Evolutionary conservation across 2,329 filamentous ascomycete genomes (phyloP).

Genomic region (Pseudopyricularia cyperi): DNA sequence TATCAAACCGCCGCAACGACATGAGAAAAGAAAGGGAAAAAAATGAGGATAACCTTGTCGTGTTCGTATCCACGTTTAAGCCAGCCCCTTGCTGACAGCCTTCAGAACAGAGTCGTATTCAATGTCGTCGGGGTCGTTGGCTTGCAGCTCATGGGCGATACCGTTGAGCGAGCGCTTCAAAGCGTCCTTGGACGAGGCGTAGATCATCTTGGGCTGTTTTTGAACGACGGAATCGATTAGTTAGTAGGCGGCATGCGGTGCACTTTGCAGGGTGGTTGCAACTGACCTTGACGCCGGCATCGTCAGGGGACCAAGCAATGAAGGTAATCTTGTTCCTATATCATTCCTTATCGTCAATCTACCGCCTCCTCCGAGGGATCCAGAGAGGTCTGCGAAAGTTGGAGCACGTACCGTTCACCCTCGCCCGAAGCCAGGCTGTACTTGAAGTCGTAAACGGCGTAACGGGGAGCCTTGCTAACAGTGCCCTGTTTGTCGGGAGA

Average conservation of each 20-base stretch:
- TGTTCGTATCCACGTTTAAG: slow-evolving; percentile 20
- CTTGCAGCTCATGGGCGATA: slow-evolving; percentile 65
- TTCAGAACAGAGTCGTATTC: slow-evolving; percentile 61
- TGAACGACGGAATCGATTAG: slow-evolving; percentile 5
- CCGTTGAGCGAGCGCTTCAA: slow-evolving; percentile 70
- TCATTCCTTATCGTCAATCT: not conserved
- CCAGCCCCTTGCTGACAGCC: slow-evolving; percentile 50
- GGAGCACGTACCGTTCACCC: slow-evolving; percentile 46
- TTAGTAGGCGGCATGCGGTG: not conserved
- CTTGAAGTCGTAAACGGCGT: slow-evolving; percentile 76
- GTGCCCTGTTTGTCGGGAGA: slow-evolving; percentile 40
- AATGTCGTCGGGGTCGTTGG: slow-evolving; percentile 73
- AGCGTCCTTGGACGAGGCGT: slow-evolving; percentile 78
- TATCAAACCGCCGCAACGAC: no score
- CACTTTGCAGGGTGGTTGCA: not conserved
- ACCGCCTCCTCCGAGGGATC: not conserved
- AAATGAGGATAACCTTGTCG: not conserved
- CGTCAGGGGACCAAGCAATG: slow-evolving; percentile 70
- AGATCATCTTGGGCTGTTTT: slow-evolving; percentile 71
- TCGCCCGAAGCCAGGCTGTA: slow-evolving; percentile 61
- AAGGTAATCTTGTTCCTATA: slow-evolving; percentile 65
- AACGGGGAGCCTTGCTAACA: slow-evolving; percentile 56
- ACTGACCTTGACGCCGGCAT: slow-evolving; percentile 64
- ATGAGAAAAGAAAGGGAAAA: not conserved
- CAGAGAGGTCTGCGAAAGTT: not conserved